Base-by-base conservation (phyloP, 306 rosid genomes). In the Gillenia trifoliata region DNA sequence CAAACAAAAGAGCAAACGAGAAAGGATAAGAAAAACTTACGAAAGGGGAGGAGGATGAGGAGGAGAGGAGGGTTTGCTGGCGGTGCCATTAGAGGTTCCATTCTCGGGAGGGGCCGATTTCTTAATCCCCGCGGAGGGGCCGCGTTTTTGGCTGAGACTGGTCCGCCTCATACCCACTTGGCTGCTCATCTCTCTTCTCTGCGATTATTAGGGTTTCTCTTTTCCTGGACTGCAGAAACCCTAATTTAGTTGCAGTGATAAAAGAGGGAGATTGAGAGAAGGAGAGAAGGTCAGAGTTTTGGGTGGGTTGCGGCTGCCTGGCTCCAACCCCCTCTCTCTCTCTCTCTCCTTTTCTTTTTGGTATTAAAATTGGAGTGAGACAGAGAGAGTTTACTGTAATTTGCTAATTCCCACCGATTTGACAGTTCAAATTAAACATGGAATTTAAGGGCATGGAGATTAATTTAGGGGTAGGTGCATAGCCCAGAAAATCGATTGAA, bases 21-120 rank as follows among this genome's bases (percentile, higher is more conserved):
- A 66, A 17, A 33, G 17, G 30, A 8, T 0, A 52, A 38, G 11
- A 34, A 57, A n/a, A 38, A 66, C 72, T 67, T 64, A 90, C 97
- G 86, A 66, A n/a, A 43, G 79, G 1, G 52, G 52, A 5, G 52
- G 52, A 38, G 72, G 20, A n/a, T 78, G 74, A 17, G 86, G 74
- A 71, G 97, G 97, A 86, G 98, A 94, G 22, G 87, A 79, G 68
- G 94, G 85, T 66, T 83, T 90, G 78, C 73, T 11, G 60, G 68
- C 43, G 57, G 80, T 75, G 43, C 86, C 91, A 73, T 83, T 84
- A 63, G 52, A 4, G 86, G 47, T 57, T 64, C 88, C 89, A 16
- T 86, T 86, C 7, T 87, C 94, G 15, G 43, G 23, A 4, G 86
- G 50, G 3, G 36, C 22, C 1, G 88, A 41, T 64, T 80, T 92